These are phyloP conservation scores for Penicillium sp. DNA, from an alignment of 2,329 filamentous ascomycete genomes.

Conservation along the genomic window DNA sequence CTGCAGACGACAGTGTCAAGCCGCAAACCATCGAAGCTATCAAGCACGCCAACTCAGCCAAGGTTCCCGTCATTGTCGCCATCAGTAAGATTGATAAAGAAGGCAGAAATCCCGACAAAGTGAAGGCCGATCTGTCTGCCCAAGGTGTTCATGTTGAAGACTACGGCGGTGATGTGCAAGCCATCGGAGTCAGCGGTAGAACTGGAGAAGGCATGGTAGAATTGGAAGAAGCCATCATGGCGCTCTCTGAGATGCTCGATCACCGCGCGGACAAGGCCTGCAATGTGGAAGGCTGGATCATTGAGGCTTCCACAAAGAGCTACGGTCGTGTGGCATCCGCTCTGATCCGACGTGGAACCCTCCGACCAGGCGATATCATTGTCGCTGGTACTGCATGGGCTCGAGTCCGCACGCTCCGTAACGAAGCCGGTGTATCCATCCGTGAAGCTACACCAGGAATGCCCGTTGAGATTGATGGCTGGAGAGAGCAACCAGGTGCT, in stretches of 20 bases:
- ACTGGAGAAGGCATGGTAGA: conserved; percentile 90
- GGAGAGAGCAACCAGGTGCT: conserved; percentile 82
- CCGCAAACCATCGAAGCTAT: conserved; percentile 95
- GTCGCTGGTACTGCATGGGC: conserved; percentile 89
- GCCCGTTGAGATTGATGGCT: conserved; percentile 92
- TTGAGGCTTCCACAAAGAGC: conserved; percentile 86
- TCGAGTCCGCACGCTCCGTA: conserved; percentile 77
- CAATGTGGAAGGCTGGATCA: conserved; percentile 85
- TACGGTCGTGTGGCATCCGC: conserved; percentile 85
- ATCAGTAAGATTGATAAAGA: conserved; percentile 97
- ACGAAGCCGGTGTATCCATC: conserved; percentile 77
- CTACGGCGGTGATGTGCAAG: conserved; percentile 90
- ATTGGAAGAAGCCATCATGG: conserved; percentile 85
- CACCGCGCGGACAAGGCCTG: conserved; percentile 78
- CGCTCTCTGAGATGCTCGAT: conserved; percentile 86
- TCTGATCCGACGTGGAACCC: conserved; percentile 82
- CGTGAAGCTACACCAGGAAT: conserved; percentile 79
- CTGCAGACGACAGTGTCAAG: conserved; percentile 95
- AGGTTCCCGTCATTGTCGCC: conserved; percentile 94
- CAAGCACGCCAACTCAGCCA: conserved; percentile 83
- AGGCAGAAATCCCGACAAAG: conserved; percentile 74
- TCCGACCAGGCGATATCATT: conserved; percentile 77
- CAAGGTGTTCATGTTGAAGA: conserved; percentile 92
- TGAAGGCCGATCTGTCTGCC: conserved; percentile 82
- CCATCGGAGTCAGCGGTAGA: conserved; percentile 87